These are phyloP conservation scores for Lichtheimia corymbifera DNA, from an alignment of 371 early-diverging fungal genomes.

Conservation along the genomic window DNA sequence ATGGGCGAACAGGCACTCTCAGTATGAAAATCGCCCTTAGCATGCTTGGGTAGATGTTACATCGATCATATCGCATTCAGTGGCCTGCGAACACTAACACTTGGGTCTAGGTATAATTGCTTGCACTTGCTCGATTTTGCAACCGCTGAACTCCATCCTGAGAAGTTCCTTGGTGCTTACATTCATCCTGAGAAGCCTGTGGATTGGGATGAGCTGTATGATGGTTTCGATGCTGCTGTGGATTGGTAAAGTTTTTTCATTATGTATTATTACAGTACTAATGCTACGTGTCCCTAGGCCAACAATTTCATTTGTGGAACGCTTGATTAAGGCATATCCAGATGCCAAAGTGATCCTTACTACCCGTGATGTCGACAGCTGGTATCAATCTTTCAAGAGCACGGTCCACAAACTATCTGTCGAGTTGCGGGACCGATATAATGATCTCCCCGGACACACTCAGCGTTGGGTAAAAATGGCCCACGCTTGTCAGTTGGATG, in stretches of 20 bases:
- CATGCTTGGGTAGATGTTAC: too few relatives aligned
- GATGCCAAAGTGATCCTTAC: slow-evolving; percentile 42
- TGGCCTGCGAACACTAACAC: too few relatives aligned
- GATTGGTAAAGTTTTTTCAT: slow-evolving; percentile 16
- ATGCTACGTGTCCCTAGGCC: slow-evolving; percentile 18
- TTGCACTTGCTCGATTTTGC: not conserved
- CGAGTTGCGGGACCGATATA: too few relatives aligned
- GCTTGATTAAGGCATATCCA: slow-evolving; percentile 27
- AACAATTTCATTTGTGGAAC: slow-evolving; percentile 15
- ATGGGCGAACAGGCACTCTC: too few relatives aligned
- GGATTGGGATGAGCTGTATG: slow-evolving; percentile 34
- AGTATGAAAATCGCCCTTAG: too few relatives aligned
- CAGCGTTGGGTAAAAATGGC: slow-evolving; percentile 11
- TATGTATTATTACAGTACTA: not conserved
- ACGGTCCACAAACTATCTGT: slow-evolving; percentile 13
- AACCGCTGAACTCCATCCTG: not conserved
- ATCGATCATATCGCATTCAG: too few relatives aligned
- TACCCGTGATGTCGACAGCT: slow-evolving; percentile 27
- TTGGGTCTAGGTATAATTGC: too few relatives aligned
- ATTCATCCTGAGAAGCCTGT: slow-evolving; percentile 18
- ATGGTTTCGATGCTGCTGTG: slow-evolving; percentile 31
- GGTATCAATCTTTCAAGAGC: slow-evolving; percentile 35
- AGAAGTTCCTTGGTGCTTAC: slow-evolving; percentile 23
- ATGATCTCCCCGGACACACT: not conserved
- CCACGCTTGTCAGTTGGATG: slow-evolving; percentile 15